A percentile compares a stretch with the other conserved stretches of the same genome.
These are phyloP conservation scores for Nitzschia putrida DNA, from an alignment of 108 stramenopile species.

Conservation along the genomic window DNA sequence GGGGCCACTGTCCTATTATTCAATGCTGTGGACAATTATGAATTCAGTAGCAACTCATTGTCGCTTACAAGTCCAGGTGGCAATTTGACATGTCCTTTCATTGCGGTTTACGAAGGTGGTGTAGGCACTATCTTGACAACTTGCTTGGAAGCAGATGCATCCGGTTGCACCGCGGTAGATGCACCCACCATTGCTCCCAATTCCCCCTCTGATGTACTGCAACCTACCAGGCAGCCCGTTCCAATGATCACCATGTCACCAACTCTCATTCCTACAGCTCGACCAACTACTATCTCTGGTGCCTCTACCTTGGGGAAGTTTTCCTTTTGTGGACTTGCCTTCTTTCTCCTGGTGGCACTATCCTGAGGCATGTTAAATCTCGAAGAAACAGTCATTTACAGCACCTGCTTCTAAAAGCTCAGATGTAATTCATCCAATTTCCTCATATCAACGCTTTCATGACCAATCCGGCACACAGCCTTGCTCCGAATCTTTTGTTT, in stretches of 20 bases:
- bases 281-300: background rate
- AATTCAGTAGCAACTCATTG: no score
- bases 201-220: background rate
- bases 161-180: background rate
- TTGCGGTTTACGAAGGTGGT: background rate
- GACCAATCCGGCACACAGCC: no score
- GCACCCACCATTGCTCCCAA: background rate
- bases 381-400: no score
- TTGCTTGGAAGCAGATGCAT: background rate
- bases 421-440: no score
- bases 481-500: no score
- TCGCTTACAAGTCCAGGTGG: background rate
- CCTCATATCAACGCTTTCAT: no score
- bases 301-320: no score
- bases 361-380: no score
- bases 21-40: no score
- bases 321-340: no score
- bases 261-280: background rate
- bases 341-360: no score
- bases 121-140: background rate
- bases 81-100: background rate
- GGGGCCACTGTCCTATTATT: constrained; percentile 1
- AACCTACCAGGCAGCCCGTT: background rate
- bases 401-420: no score
- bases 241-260: background rate